Evolutionary conservation across 2,329 filamentous ascomycete species (phyloP).

Genomic region (Penicillium italicum): DNA sequence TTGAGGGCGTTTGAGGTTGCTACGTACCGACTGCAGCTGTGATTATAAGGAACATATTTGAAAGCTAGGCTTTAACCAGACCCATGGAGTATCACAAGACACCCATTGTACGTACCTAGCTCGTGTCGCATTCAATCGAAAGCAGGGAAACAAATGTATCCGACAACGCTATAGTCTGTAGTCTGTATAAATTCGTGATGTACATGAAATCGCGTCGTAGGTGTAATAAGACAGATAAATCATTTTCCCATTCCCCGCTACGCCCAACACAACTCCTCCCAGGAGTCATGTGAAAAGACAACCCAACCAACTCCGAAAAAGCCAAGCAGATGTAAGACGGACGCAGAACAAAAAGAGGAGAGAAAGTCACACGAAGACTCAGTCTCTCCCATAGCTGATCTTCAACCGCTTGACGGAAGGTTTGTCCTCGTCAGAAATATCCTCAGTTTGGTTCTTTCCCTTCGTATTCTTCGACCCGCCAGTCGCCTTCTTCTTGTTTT

Average conservation of each 20-base stretch:
- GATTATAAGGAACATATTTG: conserved; percentile 1
- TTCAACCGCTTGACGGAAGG: conserved; percentile 44
- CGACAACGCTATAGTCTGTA: not conserved
- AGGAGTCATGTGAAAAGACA: not conserved
- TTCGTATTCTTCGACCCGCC: conserved; percentile 28
- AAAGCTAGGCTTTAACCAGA: not conserved
- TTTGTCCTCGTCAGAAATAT: conserved; percentile 38
- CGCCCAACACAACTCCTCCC: conserved; percentile 5
- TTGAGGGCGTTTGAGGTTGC: conserved; percentile 81
- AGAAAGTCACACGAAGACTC: not conserved
- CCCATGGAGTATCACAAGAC: not conserved
- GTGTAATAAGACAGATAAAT: not conserved
- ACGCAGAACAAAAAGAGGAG: not conserved
- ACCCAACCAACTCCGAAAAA: conserved; percentile 12
- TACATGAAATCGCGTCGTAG: conserved; percentile 12
- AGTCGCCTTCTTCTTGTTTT: conserved; percentile 44
- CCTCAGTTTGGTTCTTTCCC: conserved; percentile 30
- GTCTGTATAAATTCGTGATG: conserved; percentile 8
- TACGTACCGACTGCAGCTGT: conserved; percentile 66
- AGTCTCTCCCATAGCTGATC: conserved; percentile 46
- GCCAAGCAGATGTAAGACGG: conserved; percentile 2
- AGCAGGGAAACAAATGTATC: not conserved
- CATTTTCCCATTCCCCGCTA: conserved; percentile 1
- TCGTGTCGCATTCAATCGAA: not conserved
- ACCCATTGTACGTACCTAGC: not conserved